Evolutionary conservation across 768 basidiomycete species (phyloP).

Genomic region (Rhodotorula toruloides): DNA sequence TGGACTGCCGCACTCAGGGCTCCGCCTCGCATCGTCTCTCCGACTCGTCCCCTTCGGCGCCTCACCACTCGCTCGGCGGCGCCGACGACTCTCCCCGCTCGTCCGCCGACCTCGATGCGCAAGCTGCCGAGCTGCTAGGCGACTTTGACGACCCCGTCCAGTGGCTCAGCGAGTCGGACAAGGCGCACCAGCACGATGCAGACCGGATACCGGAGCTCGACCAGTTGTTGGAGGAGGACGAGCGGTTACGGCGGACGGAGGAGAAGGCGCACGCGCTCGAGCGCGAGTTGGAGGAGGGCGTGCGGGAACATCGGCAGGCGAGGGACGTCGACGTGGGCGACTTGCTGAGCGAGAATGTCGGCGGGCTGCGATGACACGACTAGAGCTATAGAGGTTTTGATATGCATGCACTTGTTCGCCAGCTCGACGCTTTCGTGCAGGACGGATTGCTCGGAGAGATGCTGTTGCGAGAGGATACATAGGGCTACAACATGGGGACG

Average conservation of each 20-base stretch:
- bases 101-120: constrained; percentile 6
- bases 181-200: constrained; percentile 21
- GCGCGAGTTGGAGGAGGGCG: background rate
- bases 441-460: too few relatives aligned
- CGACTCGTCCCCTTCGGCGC: too few relatives aligned
- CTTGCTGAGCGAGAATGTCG: too few relatives aligned
- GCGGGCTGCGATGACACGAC: too few relatives aligned
- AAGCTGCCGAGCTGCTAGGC: constrained; percentile 8
- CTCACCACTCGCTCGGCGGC: constrained; percentile 23
- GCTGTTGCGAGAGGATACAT: background rate
- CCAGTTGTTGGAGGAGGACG: background rate
- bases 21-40: too few relatives aligned
- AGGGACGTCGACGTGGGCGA: too few relatives aligned
- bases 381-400: too few relatives aligned
- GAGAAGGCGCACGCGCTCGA: background rate
- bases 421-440: too few relatives aligned
- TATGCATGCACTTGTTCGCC: too few relatives aligned
- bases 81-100: constrained; percentile 1
- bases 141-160: constrained; percentile 11
- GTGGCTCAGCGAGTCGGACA: constrained; percentile 1
- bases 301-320: background rate
- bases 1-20: too few relatives aligned
- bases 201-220: constrained; percentile 17
- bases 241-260: background rate
- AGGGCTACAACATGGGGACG: background rate